Evolutionary conservation across 768 basidiomycete species (phyloP).

Genomic region (Pleurotus sapidus): DNA sequence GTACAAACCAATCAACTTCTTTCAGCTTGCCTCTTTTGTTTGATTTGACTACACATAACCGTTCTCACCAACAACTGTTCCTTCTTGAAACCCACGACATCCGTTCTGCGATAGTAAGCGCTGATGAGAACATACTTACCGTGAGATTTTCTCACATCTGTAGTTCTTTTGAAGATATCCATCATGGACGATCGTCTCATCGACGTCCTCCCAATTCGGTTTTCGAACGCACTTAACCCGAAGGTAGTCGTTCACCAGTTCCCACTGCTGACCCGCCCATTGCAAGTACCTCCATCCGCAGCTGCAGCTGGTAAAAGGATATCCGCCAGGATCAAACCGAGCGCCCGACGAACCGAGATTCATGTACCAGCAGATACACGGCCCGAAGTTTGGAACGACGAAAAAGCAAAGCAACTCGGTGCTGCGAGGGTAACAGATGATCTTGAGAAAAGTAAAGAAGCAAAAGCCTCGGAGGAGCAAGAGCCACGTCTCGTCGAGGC

Average conservation of each 20-base stretch:
- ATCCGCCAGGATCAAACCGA: conserved; percentile 67
- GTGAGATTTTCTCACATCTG: conserved; percentile 9
- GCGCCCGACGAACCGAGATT: conserved; percentile 62
- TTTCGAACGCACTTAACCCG: conserved; percentile 56
- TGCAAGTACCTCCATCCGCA: conserved; percentile 78
- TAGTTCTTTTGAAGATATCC: conserved; percentile 17
- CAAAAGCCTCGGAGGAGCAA: conserved; percentile 41
- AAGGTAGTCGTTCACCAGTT: conserved; percentile 80
- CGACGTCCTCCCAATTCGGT: conserved; percentile 68
- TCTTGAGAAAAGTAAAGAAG: conserved; percentile 71
- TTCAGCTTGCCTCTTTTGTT: background rate
- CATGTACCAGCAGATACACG: conserved; percentile 83
- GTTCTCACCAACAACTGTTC: background rate
- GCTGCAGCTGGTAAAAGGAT: conserved; percentile 71
- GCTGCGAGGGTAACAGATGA: conserved; percentile 70
- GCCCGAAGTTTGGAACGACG: conserved; percentile 77
- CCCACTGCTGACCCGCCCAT: conserved; percentile 69
- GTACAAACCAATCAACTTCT: background rate
- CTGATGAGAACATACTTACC: background rate
- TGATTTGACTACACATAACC: background rate
- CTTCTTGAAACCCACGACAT: background rate
- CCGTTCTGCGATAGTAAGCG: background rate
- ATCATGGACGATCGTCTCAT: conserved; percentile 58
- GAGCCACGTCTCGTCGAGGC: conserved; percentile 68
- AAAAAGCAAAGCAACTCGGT: conserved; percentile 65